Evolutionary conservation across 1,139 yeast genomes (phyloP), one percentile per base, ranked within the genome.

Genomic region (Taiozyma sp.): DNA sequence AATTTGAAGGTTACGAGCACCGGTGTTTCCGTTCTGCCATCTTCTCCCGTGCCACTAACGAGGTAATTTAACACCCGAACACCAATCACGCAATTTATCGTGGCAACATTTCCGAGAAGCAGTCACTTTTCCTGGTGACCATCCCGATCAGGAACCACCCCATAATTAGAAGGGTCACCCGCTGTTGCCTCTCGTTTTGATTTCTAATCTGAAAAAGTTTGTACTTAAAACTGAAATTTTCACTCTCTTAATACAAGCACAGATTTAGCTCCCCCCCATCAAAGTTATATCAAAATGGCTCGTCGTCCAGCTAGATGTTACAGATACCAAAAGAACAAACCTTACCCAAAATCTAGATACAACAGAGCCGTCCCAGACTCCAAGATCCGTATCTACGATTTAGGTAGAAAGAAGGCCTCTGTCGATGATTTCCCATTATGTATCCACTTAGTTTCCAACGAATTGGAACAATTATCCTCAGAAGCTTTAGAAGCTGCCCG

Each of bases 301-400:
- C 92, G 99, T 83, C 93, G 99, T 89, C 99, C 99, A 80, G 99
- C 99, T 86, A 90, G 98, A 87, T 93, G 99, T 86, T 93, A 93
- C 97, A 91, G 99, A 84, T 93, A 92, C 96, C 95, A 97, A 87
- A 93, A 95, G 90, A 95, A 95, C 96, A 93, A 93, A 86, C 99
- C 99, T 72, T 93, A 84, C 90, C 99, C 99, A 82, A 93, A 93
- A 87, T 92, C 98, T 72, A 90, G 99, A 81, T 93, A 91, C 91
- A 93, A 93, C 91, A 92, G 99, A 87, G 98, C 97, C 82, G 99
- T 93, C 75, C 99, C 99, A 80, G 99, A 93, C 80, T 84, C 99
- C 70, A 93, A 93, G 89, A 91, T 93, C 78, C 89, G 98, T 83
- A 91, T 95, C 79, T 93, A 87, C 78, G 99, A 93, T 80, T 86